These are phyloP conservation scores for Pachysolen tannophilus DNA, from an alignment of 805 yeast genomes.

Conservation along the genomic window DNA sequence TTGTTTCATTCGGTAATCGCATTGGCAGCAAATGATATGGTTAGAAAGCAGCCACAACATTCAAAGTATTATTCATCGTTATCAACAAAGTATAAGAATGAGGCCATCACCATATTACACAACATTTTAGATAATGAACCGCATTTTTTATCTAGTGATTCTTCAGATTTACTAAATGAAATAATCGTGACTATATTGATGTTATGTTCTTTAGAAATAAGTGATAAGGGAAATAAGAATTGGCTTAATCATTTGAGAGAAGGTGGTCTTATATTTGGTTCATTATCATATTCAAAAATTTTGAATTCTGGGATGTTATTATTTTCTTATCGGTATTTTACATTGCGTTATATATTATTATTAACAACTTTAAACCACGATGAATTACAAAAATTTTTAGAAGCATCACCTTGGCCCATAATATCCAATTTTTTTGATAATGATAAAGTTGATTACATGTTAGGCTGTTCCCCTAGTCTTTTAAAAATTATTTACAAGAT, in stretches of 20 bases:
- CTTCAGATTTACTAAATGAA: conserved; percentile 17
- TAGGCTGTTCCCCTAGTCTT: conserved; percentile 26
- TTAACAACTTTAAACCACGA: conserved; percentile 17
- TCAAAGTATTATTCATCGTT: conserved; percentile 4
- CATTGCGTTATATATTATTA: conserved; percentile 21
- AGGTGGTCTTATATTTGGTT: conserved; percentile 20
- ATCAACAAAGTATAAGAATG: conserved; percentile 18
- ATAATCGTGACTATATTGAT: conserved; percentile 20
- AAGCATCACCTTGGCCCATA: conserved; percentile 17
- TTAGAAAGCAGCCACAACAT: conserved; percentile 5
- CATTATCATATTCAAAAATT: conserved; percentile 14
- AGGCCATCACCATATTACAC: conserved; percentile 21
- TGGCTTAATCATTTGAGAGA: conserved; percentile 25
- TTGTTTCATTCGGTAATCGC: conserved; percentile 8
- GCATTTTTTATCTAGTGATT: conserved; percentile 12
- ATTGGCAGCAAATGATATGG: conserved; percentile 8
- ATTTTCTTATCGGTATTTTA: conserved; percentile 24
- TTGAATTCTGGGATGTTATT: conserved; percentile 15
- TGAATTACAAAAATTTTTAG: conserved; percentile 12
- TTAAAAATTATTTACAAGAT: conserved; percentile 17
- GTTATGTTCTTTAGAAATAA: conserved; percentile 23
- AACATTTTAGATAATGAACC: conserved; percentile 16
- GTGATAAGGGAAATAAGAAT: conserved; percentile 18
- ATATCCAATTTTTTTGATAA: conserved; percentile 17
- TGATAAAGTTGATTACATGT: conserved; percentile 21